Percentiles rank a stretch among this genome's conserved stretches.
phyloP scores from a whole-genome alignment of 2,329 filamentous ascomycete species.

The Penicillium aurantiogriseum region DNA sequence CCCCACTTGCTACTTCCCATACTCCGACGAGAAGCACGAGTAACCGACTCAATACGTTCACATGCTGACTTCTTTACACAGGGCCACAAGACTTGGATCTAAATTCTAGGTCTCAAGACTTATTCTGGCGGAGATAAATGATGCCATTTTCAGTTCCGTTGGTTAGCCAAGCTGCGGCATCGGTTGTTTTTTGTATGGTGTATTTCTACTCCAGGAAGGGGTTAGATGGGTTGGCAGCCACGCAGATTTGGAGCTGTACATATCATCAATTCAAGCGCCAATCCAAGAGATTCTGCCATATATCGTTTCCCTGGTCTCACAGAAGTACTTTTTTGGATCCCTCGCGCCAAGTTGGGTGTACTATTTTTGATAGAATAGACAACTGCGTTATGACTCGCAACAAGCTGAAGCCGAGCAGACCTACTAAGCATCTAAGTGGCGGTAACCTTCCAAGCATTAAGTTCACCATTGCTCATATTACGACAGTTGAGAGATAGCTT shows the following conservation, averaged over 20 bases:
- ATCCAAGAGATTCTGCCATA: constrained; percentile 29
- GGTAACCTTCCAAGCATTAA: neutral
- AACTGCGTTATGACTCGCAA: neutral
- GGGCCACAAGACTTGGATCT: constrained; percentile 63
- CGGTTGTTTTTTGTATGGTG: constrained; percentile 27
- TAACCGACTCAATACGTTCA: neutral
- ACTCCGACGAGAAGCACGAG: neutral
- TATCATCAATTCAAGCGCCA: constrained; percentile 36
- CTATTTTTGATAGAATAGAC: neutral
- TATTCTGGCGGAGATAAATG: constrained; percentile 48
- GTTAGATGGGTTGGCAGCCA: constrained; percentile 27
- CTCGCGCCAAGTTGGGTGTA: neutral
- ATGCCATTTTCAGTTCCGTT: constrained; percentile 8
- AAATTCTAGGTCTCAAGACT: constrained; percentile 57
- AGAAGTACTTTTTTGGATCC: neutral
- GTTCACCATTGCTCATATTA: neutral
- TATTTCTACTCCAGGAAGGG: constrained; percentile 36
- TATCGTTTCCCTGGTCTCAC: neutral
- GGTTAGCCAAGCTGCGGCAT: constrained; percentile 12
- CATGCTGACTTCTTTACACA: constrained; percentile 31
- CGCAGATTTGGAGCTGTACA: constrained; percentile 38
- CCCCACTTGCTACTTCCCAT: neutral
- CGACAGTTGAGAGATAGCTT: neutral
- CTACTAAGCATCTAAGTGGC: no score
- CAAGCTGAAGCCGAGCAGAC: neutral